Conservation (phyloP, 2,329 filamentous ascomycete genomes). For the Pseudopyricularia javanii region DNA sequence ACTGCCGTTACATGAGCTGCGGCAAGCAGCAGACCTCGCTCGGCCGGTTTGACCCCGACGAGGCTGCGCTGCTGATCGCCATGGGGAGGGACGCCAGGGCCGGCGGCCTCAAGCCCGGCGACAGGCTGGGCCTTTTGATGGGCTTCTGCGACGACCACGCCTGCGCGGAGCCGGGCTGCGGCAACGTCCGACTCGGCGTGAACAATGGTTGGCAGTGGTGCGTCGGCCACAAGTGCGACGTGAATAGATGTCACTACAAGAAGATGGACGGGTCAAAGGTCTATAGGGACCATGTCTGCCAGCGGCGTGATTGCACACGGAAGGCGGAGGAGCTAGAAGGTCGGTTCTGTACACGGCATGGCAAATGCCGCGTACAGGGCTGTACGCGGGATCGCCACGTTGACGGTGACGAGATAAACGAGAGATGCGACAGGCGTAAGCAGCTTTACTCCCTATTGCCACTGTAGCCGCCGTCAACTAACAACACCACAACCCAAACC, state of each 20-base stretch:
- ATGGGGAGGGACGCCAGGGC: not conserved
- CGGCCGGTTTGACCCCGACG: not conserved
- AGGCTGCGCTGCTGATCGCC: not conserved
- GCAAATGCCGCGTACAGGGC: not conserved
- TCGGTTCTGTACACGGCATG: not conserved
- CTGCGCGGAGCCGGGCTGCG: not conserved
- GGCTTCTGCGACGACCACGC: not conserved
- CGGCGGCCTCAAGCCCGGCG: not conserved
- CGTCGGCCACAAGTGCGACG: not conserved
- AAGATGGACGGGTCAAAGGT: not conserved
- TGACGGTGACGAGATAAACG: not conserved
- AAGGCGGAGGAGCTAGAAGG: not conserved
- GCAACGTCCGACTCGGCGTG: not conserved
- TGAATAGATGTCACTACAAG: not conserved
- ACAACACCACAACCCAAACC: not conserved
- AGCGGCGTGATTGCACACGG: not conserved
- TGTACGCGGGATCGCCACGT: not conserved
- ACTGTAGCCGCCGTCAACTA: not conserved
- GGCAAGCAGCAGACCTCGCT: not conserved
- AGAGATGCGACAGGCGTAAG: not conserved
- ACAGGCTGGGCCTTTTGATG: no score
- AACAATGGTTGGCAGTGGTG: not conserved
- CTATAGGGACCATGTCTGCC: not conserved
- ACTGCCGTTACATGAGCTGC: slow-evolving; percentile 6
- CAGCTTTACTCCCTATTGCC: not conserved